These are phyloP conservation scores for Eucalyptus rudis DNA, from an alignment of 345 rosid species.

Conservation along the genomic window DNA sequence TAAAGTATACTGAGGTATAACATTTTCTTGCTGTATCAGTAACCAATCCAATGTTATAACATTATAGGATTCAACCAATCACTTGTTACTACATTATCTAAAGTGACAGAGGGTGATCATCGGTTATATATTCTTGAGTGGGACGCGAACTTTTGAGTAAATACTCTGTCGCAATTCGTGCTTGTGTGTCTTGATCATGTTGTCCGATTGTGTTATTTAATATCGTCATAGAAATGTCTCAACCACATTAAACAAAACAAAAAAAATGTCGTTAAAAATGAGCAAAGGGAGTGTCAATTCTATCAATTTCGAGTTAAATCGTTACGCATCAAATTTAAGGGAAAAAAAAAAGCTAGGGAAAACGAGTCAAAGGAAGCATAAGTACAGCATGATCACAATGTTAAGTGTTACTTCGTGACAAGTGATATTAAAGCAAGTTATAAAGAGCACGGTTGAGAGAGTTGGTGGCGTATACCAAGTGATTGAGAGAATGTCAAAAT, in stretches of 20 bases:
- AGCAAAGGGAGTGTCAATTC: neutral
- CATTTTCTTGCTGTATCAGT: neutral
- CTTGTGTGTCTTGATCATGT: neutral
- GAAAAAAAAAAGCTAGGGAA: neutral
- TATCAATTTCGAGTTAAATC: neutral
- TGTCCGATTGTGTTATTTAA: neutral
- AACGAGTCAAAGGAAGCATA: neutral
- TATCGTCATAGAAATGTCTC: neutral
- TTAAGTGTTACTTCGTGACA: rapidly evolving
- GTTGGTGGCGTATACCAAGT: neutral
- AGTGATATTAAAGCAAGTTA: neutral
- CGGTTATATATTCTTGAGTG: neutral
- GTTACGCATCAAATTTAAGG: rapidly evolving
- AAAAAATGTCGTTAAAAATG: neutral
- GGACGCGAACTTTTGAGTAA: neutral
- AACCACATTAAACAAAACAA: neutral
- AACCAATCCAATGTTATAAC: neutral
- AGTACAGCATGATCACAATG: neutral
- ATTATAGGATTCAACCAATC: neutral
- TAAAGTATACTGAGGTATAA: neutral
- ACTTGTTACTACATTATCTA: neutral
- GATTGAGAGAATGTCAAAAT: neutral
- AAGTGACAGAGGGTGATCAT: neutral
- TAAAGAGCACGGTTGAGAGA: neutral
- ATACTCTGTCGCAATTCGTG: neutral